These are phyloP conservation scores for Phoma sp. DNA, from an alignment of 2,329 filamentous ascomycete species.

Conservation along the genomic window DNA sequence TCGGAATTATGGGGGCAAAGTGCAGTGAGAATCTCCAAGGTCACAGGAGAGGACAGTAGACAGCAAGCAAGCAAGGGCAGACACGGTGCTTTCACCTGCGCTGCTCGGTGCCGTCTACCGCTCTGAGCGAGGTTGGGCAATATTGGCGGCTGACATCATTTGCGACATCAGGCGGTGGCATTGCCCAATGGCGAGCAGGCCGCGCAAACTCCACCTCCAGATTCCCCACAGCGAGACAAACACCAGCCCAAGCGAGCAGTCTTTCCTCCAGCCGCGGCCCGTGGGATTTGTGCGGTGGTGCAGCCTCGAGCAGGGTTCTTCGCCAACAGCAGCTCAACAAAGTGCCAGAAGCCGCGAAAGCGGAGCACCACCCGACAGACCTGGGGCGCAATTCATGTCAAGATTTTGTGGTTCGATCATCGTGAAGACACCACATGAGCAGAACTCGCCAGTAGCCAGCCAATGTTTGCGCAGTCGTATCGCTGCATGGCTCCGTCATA, in stretches of 20 bases:
- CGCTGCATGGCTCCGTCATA: conserved; percentile 22
- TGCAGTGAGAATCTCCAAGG: conserved; percentile 2
- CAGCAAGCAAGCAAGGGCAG: conserved; percentile 12
- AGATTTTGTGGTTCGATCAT: not conserved
- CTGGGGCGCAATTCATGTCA: conserved; percentile 11
- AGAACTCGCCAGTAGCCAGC: not conserved
- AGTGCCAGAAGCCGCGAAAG: conserved; percentile 28
- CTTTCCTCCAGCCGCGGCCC: conserved; percentile 16
- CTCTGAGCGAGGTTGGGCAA: conserved; percentile 12
- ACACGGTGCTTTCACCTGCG: conserved; percentile 11
- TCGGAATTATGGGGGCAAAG: conserved; percentile 14
- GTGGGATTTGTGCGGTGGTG: conserved; percentile 13
- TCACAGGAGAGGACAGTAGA: not conserved
- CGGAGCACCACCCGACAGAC: conserved; percentile 25
- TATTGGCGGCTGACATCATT: conserved; percentile 16
- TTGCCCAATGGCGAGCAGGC: conserved; percentile 10
- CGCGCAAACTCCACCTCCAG: conserved; percentile 15
- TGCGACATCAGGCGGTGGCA: conserved; percentile 6
- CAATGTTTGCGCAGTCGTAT: conserved; percentile 7
- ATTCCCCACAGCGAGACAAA: conserved; percentile 9
- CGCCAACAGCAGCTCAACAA: conserved; percentile 39
- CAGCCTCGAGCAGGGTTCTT: conserved; percentile 24
- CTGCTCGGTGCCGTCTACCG: conserved; percentile 10
- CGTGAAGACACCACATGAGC: conserved; percentile 9
- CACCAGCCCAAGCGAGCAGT: conserved; percentile 19